These are phyloP conservation scores for Serpula lacrymans DNA, from an alignment of 768 basidiomycete genomes.

Conservation along the genomic window DNA sequence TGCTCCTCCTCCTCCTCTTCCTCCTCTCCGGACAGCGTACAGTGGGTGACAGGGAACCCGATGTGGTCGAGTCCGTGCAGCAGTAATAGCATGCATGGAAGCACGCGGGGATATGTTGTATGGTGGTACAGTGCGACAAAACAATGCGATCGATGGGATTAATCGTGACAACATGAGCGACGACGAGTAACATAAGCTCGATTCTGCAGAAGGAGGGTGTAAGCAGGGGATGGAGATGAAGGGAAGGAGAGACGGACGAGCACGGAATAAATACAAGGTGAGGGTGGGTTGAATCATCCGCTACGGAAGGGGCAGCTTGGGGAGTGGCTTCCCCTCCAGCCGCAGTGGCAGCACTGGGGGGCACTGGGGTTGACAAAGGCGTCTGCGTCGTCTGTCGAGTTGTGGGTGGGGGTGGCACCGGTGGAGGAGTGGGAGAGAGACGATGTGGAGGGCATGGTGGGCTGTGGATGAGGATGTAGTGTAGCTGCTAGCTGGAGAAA, in stretches of 20 bases:
- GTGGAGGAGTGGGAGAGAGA: constrained; percentile 11
- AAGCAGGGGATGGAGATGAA: constrained; percentile 3
- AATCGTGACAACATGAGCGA: constrained; percentile 26
- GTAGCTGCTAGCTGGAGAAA: not conserved
- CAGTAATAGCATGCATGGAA: constrained; percentile 30
- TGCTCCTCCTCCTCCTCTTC: constrained; percentile 6
- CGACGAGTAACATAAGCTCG: constrained; percentile 15
- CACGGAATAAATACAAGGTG: constrained; percentile 25
- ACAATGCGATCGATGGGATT: constrained; percentile 29
- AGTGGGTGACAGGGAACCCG: constrained; percentile 18
- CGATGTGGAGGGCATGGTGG: constrained; percentile 8
- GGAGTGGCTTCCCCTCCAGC: constrained; percentile 58
- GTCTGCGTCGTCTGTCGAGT: constrained; percentile 22
- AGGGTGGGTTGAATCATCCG: constrained; percentile 17
- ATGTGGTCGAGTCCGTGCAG: constrained; percentile 3
- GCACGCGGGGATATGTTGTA: constrained; percentile 28
- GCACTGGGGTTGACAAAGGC: constrained; percentile 47
- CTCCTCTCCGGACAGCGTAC: constrained; percentile 22
- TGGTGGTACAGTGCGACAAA: constrained; percentile 29
- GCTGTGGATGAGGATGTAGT: constrained; percentile 9
- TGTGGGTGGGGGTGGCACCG: constrained; percentile 18
- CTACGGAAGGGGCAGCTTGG: constrained; percentile 66
- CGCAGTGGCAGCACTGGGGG: constrained; percentile 80
- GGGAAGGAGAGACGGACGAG: constrained; percentile 18
- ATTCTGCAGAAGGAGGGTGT: constrained; percentile 3